Conservation (phyloP, 2,329 filamentous ascomycete species). For the Penicillium janthinellum region DNA sequence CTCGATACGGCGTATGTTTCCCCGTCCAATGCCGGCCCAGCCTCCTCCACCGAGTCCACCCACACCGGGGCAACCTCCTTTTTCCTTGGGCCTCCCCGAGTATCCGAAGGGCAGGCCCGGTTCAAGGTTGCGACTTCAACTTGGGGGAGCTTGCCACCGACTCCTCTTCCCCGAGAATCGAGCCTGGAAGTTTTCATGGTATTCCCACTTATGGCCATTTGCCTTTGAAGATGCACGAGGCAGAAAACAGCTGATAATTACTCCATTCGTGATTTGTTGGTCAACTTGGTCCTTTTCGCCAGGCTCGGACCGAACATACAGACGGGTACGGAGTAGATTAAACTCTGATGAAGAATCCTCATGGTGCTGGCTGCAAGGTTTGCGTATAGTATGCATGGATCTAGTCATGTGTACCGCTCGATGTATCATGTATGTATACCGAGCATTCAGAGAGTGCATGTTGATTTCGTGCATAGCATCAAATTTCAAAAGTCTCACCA, state of each 20-base stretch:
- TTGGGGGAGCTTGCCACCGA: constrained; percentile 15
- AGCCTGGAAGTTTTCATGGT: not conserved
- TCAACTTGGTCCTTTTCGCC: no score
- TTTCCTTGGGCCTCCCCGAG: constrained; percentile 29
- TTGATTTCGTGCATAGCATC: no score
- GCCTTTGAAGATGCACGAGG: not conserved
- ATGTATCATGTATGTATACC: not conserved
- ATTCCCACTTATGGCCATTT: not conserved
- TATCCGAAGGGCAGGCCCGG: constrained; percentile 30
- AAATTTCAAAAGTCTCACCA: no score
- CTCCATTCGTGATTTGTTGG: not conserved
- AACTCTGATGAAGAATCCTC: not conserved
- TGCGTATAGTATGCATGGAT: not conserved
- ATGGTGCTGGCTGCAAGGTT: not conserved
- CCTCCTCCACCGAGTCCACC: constrained; percentile 9
- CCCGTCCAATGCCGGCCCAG: constrained; percentile 23
- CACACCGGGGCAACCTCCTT: constrained; percentile 31
- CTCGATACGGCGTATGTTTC: constrained; percentile 26
- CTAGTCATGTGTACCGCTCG: not conserved
- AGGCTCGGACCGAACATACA: not conserved
- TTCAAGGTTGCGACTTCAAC: not conserved
- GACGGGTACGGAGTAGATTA: not conserved
- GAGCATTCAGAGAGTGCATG: no score
- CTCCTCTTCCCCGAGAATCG: not conserved
- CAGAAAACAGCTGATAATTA: not conserved